phyloP scores from a whole-genome alignment of 805 yeast species.

The Candida jianshihensis region DNA sequence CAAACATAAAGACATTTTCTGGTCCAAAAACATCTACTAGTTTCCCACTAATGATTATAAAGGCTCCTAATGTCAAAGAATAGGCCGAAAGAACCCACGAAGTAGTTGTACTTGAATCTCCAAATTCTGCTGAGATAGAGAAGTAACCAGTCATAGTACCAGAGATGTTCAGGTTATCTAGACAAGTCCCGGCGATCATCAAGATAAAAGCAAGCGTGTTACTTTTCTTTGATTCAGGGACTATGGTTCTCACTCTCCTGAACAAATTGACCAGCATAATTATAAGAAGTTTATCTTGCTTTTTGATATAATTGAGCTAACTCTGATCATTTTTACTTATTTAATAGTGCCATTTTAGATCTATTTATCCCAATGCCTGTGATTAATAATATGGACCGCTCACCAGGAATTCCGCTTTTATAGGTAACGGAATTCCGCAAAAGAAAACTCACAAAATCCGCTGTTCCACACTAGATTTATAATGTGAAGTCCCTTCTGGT shows the following conservation, averaged over 20 bases:
- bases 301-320: too few species aligned
- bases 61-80: slow-evolving; percentile 36
- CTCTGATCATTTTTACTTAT: too few species aligned
- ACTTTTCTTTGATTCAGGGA: background rate
- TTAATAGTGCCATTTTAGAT: too few species aligned
- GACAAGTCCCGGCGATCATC: slow-evolving; percentile 2
- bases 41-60: slow-evolving; percentile 35
- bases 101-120: slow-evolving; percentile 21
- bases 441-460: too few species aligned
- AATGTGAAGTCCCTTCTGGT: too few species aligned
- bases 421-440: too few species aligned
- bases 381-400: too few species aligned
- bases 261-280: background rate
- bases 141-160: slow-evolving; percentile 3
- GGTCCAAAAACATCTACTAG: slow-evolving; percentile 35
- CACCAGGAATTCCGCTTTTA: too few species aligned
- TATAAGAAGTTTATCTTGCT: background rate
- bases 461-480: too few species aligned
- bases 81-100: slow-evolving; percentile 37
- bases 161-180: slow-evolving; percentile 8
- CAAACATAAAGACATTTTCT: slow-evolving; percentile 16
- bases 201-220: slow-evolving; percentile 1
- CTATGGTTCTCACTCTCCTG: background rate
- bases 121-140: slow-evolving; percentile 2
- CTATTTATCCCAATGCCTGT: too few species aligned